phyloP scores from a whole-genome alignment of 2,329 filamentous ascomycete genomes.

The Arthrobotrys musiformis region DNA sequence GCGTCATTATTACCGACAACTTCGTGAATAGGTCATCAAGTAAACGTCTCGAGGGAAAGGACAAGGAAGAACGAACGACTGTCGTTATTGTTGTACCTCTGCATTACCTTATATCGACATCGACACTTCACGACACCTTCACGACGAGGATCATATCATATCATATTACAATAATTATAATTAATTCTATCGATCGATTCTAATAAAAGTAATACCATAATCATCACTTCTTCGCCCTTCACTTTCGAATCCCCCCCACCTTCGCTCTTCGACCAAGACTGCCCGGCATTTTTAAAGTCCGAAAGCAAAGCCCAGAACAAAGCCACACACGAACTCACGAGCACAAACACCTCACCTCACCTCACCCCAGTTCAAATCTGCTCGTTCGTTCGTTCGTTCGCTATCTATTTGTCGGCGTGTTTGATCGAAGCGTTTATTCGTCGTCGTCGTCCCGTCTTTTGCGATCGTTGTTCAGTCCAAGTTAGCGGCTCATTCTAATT shows the following conservation, averaged over 20 bases:
- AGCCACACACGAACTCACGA: not conserved
- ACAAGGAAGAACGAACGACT: not conserved
- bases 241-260: slow-evolving; percentile 6
- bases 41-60: not conserved
- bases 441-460: slow-evolving; percentile 3
- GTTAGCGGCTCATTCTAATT: not conserved
- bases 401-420: not conserved
- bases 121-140: slow-evolving; percentile 1
- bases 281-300: no score
- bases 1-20: slow-evolving; percentile 52
- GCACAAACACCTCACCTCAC: not conserved
- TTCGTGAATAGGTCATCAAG: not conserved
- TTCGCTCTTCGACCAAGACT: slow-evolving; percentile 4
- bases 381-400: not conserved
- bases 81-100: not conserved
- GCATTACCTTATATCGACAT: no score
- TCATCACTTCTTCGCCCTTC: not conserved
- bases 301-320: no score
- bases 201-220: slow-evolving; percentile 29
- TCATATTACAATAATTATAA: not conserved
- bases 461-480: slow-evolving; percentile 15
- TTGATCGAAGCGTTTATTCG: not conserved
- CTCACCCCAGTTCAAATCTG: not conserved
- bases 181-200: not conserved
- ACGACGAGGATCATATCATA: not conserved